Evolutionary conservation across 1,139 yeast species (phyloP).

Genomic region (Candida dubliniensis): DNA sequence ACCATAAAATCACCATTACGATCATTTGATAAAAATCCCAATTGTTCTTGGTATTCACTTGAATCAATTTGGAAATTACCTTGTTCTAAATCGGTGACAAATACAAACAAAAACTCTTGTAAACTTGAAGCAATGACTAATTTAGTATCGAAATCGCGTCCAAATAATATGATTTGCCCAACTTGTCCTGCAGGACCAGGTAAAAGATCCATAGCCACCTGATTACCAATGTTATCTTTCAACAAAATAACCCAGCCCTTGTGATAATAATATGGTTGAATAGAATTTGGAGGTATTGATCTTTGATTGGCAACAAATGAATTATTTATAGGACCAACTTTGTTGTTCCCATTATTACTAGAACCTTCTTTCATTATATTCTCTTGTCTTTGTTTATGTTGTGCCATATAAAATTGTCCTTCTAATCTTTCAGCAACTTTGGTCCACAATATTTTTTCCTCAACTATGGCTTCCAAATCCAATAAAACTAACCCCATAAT

Average conservation of each 20-base stretch:
- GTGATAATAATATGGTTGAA: conserved; percentile 56
- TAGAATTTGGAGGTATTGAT: conserved; percentile 57
- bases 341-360: conserved; percentile 14
- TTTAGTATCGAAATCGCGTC: conserved; percentile 65
- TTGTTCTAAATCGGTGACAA: conserved; percentile 51
- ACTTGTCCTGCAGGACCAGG: conserved; percentile 61
- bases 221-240: conserved; percentile 60
- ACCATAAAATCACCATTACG: conserved; percentile 48
- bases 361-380: conserved; percentile 9
- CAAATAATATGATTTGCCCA: conserved; percentile 65
- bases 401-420: conserved; percentile 36
- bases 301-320: conserved; percentile 50
- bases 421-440: conserved; percentile 59
- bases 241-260: conserved; percentile 62
- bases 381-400: conserved; percentile 29
- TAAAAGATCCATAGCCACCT: conserved; percentile 60
- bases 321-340: conserved; percentile 17
- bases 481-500: conserved; percentile 69
- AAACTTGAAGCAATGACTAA: conserved; percentile 57
- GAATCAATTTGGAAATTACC: conserved; percentile 56
- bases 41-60: conserved; percentile 30
- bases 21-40: conserved; percentile 32
- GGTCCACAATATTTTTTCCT: conserved; percentile 73
- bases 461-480: conserved; percentile 69
- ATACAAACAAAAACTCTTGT: conserved; percentile 52